phyloP scores from a whole-genome alignment of 2,329 filamentous ascomycete genomes.

The Aspergillus fumigatiaffinis region DNA sequence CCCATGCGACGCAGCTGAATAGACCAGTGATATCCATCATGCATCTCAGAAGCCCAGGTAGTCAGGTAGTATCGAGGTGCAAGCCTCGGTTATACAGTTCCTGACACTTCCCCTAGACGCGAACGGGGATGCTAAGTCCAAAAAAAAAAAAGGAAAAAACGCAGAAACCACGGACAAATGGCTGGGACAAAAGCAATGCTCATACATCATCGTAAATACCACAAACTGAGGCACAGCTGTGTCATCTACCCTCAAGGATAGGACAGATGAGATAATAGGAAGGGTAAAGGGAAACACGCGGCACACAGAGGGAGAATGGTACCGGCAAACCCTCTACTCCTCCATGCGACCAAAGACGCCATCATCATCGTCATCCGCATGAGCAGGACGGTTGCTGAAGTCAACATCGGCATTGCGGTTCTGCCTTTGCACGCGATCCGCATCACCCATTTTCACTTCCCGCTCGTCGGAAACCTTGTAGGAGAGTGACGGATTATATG shows the following conservation, averaged over 20 bases:
- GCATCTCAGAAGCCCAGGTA: slow-evolving; percentile 6
- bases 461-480: slow-evolving; percentile 50
- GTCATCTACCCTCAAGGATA: neutral
- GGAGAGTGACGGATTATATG: slow-evolving; percentile 43
- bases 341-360: slow-evolving; percentile 97
- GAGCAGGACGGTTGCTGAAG: slow-evolving; percentile 42
- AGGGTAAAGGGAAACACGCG: neutral
- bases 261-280: neutral
- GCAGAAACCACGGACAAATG: slow-evolving; percentile 14
- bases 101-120: slow-evolving; percentile 19
- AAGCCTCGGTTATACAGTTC: slow-evolving; percentile 9
- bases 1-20: slow-evolving; percentile 1
- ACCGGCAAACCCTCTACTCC: slow-evolving; percentile 53
- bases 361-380: slow-evolving; percentile 86
- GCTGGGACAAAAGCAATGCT: neutral
- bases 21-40: slow-evolving; percentile 9
- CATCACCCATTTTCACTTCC: slow-evolving; percentile 67
- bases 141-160: slow-evolving; percentile 13
- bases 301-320: neutral
- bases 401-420: slow-evolving; percentile 34
- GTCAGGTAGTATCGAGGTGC: slow-evolving; percentile 3
- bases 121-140: slow-evolving; percentile 21
- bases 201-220: neutral
- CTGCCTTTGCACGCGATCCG: slow-evolving; percentile 41
- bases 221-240: neutral